Base-by-base conservation (phyloP, 2,329 filamentous ascomycete species). In the Penicillium sp. region DNA sequence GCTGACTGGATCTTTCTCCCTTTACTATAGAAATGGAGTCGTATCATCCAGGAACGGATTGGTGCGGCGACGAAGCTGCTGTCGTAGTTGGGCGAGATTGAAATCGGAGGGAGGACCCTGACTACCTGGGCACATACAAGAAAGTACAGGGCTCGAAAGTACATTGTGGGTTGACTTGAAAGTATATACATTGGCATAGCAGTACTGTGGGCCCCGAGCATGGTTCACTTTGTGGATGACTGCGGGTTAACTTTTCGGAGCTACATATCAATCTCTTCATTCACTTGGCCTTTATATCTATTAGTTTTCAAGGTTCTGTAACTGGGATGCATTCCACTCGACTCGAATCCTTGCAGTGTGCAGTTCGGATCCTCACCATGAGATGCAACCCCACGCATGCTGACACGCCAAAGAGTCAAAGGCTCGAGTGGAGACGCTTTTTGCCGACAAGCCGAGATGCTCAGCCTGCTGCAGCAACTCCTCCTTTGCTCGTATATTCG, bases 21-120 rank as follows among this genome's bases (percentile, higher is more conserved):
- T 4, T 53, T 15, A 48, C 12, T 61, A 35, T 63, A 79, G 77
- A 79, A 73, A 78, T 78, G 77, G 76, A 69, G 70, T 39, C 56
- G 62, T 38, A 76, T 78, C 41, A 77, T 78, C 53, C 60, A 74
- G 55, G 72, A 73, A 50, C 74, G 74, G 45, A 70, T 77, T 42
- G 63, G 68, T 31, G 69, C 69, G n/a, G 74, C 71, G 17, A 71
- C 70, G 7, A 62, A 69, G 59, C 47, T 75, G 51, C 62, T 77
- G 54, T 59, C 66, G 57, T 73, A 68, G 57, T 54, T 49, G 15
- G 17, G 56, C 15, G 11, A 34, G 49, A 54, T 48, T 42, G 5
- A 17, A 41, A 31, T 49, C 43, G 34, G 37, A 38, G 11, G 42
- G 11, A 22, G 34, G 3, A 25, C 11, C 15, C 4, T 35, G 49